phyloP scores from a whole-genome alignment of 495 filamentous ascomycete genomes.

The Daldinia childiae region DNA sequence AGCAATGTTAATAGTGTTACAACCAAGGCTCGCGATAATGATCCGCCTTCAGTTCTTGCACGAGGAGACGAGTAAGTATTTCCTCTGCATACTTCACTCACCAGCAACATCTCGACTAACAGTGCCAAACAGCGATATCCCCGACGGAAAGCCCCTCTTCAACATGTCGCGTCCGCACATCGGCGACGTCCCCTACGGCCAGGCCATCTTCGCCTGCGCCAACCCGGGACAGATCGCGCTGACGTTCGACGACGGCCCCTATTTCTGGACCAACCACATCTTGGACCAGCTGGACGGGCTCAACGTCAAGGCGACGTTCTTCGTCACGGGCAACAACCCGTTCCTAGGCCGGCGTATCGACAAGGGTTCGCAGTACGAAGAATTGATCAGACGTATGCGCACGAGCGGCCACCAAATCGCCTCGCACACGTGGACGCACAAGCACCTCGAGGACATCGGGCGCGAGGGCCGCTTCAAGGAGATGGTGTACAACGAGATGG shows the following conservation, averaged over 20 bases:
- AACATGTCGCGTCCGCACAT: conserved; percentile 60
- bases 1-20: no score
- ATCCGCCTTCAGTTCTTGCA: background rate
- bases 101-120: background rate
- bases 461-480: conserved; percentile 60
- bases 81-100: background rate
- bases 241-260: conserved; percentile 76
- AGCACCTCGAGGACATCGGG: conserved; percentile 66
- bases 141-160: conserved; percentile 11
- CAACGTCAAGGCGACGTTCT: conserved; percentile 70
- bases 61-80: background rate
- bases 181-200: conserved; percentile 59
- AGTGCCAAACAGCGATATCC: background rate
- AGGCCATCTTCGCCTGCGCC: conserved; percentile 71
- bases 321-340: conserved; percentile 72
- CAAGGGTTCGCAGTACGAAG: conserved; percentile 19
- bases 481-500: conserved; percentile 75
- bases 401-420: conserved; percentile 73
- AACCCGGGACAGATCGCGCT: conserved; percentile 68
- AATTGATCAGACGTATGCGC: conserved; percentile 61
- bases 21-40: no score
- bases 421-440: conserved; percentile 77
- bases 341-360: conserved; percentile 43
- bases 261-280: conserved; percentile 65
- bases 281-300: conserved; percentile 66